Percentiles rank a stretch among this genome's conserved stretches.
These are phyloP conservation scores for Ascobolus immersus DNA, from an alignment of 495 filamentous ascomycete species.

Conservation along the genomic window DNA sequence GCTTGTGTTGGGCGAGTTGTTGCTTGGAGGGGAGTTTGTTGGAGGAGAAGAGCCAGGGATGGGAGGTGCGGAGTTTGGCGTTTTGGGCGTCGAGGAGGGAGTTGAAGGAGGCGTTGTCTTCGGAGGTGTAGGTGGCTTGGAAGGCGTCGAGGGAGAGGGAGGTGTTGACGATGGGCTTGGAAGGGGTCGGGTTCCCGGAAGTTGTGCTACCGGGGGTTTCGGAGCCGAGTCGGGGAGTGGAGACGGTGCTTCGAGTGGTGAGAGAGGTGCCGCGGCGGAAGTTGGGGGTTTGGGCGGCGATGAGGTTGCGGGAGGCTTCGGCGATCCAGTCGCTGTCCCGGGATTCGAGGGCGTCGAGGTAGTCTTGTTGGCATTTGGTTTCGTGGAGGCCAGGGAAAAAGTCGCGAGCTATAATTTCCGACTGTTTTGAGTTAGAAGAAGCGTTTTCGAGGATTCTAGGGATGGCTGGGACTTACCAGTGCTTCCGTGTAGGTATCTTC, in stretches of 20 bases:
- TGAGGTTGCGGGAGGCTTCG: conserved; percentile 45
- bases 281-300: conserved; percentile 53
- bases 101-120: conserved; percentile 93
- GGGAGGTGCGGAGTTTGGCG: conserved; percentile 48
- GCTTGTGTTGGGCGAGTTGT: conserved; percentile 47
- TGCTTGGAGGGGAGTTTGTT: conserved; percentile 76
- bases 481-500: conserved; percentile 84
- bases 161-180: conserved; percentile 39
- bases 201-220: conserved; percentile 2
- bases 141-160: conserved; percentile 62
- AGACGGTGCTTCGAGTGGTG: neutral
- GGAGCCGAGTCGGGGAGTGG: conserved; percentile 1
- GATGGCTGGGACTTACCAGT: conserved; percentile 18
- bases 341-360: conserved; percentile 69
- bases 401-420: conserved; percentile 85
- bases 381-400: conserved; percentile 88
- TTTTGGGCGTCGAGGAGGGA: conserved; percentile 81
- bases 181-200: neutral
- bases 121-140: conserved; percentile 78
- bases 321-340: conserved; percentile 64
- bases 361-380: conserved; percentile 65
- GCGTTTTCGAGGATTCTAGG: neutral
- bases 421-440: conserved; percentile 18
- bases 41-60: conserved; percentile 64
- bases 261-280: conserved; percentile 5